Percentiles rank a stretch among this genome's conserved stretches.
phyloP scores from a whole-genome alignment of 768 basidiomycete species.

The Hericium erinaceus region DNA sequence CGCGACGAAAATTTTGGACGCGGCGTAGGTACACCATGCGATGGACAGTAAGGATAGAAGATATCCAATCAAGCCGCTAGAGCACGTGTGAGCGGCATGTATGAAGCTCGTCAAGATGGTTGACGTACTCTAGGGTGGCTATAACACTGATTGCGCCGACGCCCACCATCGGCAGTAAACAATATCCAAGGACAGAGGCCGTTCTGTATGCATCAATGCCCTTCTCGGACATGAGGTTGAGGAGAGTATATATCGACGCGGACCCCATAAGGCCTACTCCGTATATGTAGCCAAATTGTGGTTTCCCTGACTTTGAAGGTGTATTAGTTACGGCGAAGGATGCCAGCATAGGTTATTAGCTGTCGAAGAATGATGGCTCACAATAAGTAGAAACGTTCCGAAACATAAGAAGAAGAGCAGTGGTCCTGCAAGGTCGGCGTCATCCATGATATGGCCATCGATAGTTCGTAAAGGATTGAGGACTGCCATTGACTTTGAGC shows the following conservation, averaged over 20 bases:
- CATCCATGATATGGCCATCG: conserved; percentile 95
- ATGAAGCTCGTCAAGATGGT: conserved; percentile 1
- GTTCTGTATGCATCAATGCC: conserved; percentile 94
- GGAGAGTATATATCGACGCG: conserved; percentile 82
- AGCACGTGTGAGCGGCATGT: conserved; percentile 6
- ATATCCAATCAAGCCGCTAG: conserved; percentile 78
- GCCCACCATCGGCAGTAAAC: conserved; percentile 92
- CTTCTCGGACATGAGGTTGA: conserved; percentile 94
- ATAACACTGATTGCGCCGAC: conserved; percentile 84
- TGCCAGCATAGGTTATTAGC: not conserved
- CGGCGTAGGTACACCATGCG: conserved; percentile 94
- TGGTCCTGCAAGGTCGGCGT: conserved; percentile 95
- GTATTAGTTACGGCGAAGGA: not conserved
- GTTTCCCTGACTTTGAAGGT: conserved; percentile 78
- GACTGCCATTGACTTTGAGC: conserved; percentile 88
- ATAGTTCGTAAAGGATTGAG: conserved; percentile 82
- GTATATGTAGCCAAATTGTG: conserved; percentile 98
- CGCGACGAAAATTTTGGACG: conserved; percentile 91
- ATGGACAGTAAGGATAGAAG: conserved; percentile 74
- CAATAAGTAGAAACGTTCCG: conserved; percentile 84
- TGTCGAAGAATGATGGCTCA: conserved; percentile 32
- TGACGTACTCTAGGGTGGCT: conserved; percentile 76
- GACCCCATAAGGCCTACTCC: conserved; percentile 95
- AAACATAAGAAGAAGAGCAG: conserved; percentile 94
- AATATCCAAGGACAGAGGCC: conserved; percentile 93